A percentile compares a stretch with the other conserved stretches of the same genome.
phyloP scores from a whole-genome alignment of 768 basidiomycete species.

The Pisolithus microcarpus region DNA sequence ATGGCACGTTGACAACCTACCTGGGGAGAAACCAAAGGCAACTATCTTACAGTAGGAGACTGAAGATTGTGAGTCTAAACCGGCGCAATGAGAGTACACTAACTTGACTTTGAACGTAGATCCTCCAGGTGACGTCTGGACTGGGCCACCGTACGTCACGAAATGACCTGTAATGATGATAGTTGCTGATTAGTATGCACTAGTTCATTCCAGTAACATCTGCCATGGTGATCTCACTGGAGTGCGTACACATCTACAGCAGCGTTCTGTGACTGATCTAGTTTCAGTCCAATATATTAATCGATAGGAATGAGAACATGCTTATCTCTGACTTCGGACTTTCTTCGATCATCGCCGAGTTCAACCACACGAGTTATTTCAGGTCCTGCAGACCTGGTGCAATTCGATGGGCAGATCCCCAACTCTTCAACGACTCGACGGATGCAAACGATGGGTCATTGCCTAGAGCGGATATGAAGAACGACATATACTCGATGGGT shows the following conservation, averaged over 20 bases:
- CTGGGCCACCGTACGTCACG: slow-evolving; percentile 31
- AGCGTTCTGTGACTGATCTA: not conserved
- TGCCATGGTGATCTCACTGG: slow-evolving; percentile 8
- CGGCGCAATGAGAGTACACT: not conserved
- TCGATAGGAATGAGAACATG: not conserved
- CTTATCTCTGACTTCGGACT: slow-evolving; percentile 34
- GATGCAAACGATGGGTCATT: not conserved
- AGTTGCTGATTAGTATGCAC: not conserved
- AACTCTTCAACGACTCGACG: slow-evolving; percentile 4
- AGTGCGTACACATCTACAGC: not conserved
- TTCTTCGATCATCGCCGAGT: slow-evolving; percentile 32
- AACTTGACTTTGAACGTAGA: not conserved
- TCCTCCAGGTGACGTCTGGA: slow-evolving; percentile 31
- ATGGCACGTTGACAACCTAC: slow-evolving; percentile 17
- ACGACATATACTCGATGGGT: slow-evolving; percentile 17
- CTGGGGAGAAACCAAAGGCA: not conserved
- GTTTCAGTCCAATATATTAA: slow-evolving; percentile 7
- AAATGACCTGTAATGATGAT: not conserved
- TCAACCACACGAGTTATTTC: slow-evolving; percentile 21
- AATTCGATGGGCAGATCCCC: slow-evolving; percentile 13
- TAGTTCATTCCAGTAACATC: slow-evolving; percentile 4
- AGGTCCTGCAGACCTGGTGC: slow-evolving; percentile 6
- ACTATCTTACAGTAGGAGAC: not conserved
- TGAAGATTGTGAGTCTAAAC: not conserved
- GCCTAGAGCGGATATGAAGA: not conserved